Base-by-base conservation (phyloP, 2,329 filamentous ascomycete species). In the Mariannaea sp. region DNA sequence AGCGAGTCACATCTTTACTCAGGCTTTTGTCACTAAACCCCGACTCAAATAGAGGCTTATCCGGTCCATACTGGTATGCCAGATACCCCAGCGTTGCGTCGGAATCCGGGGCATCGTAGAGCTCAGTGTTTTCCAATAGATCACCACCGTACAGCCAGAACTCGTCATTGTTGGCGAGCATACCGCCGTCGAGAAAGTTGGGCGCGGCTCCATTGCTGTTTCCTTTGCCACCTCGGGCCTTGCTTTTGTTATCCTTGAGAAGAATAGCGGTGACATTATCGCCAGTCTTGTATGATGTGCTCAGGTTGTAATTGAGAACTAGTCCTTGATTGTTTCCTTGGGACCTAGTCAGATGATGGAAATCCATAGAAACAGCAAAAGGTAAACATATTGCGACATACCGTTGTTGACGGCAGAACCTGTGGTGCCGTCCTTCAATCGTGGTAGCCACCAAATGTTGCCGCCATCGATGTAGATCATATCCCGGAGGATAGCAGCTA, bases 401-500 rank as follows among this genome's bases (percentile, higher is more conserved):
- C 83, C 68, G 59, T 81, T 75, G 20, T 58, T 57, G 7, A 52
- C 52, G 0, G 68, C 57, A 1, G 41, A 1, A 1, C 63, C 69
- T 36, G 61, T 61, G 5, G 63, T 56, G 3, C 80, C 82, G 61
- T 82, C 74, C 2, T 73, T 67, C 44, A 81, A 61, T 9, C 77
- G 78, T 3, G 77, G 75, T 27, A 71, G 57, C 83, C 85, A 88
- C 54, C 57, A 75, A 9, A 86, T 67, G 35, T 66, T 57, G 3
- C 86, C 86, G 30, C 86, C 86, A 65, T 89, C 85, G 17, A 89
- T 68, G 64, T 87, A 89, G 13, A 88, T 71, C 2, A 79, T 84
- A 61, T 89, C 84, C 35, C 79, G 78, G 29, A 88, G 70, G 3
- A 85, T 70, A 30, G 80, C 78, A 56, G 78, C 85, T 86, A 61